Percentiles rank a stretch among this genome's conserved stretches.
phyloP scores from a whole-genome alignment of 1,284 basidiomycete species.

The Rhodotorula sp. region DNA sequence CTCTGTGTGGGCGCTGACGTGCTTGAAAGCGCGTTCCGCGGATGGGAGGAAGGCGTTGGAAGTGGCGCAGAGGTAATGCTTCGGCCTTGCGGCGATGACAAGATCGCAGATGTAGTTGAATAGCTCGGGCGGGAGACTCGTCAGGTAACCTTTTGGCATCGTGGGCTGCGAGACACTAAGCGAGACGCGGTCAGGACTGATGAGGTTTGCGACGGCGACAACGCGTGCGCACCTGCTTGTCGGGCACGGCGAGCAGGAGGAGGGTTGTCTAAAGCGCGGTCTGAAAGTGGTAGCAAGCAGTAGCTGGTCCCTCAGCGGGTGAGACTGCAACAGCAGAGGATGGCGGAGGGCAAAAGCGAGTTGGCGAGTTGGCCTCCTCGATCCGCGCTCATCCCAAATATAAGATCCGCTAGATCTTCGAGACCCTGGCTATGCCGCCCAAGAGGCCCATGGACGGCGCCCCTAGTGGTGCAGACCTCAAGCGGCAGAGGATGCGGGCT shows the following conservation, averaged over 20 bases:
- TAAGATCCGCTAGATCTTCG: too few relatives aligned
- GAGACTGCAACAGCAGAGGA: too few relatives aligned
- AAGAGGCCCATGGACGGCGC: constrained; percentile 16
- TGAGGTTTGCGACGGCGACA: too few relatives aligned
- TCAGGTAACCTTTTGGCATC: background rate
- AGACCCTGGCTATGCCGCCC: constrained; percentile 12
- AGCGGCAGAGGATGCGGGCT: constrained; percentile 42
- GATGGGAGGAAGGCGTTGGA: background rate
- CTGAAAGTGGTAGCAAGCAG: too few relatives aligned
- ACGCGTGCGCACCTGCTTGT: too few relatives aligned
- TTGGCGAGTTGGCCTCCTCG: background rate
- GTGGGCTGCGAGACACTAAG: too few relatives aligned
- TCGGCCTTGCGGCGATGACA: background rate
- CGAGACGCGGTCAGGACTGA: too few relatives aligned
- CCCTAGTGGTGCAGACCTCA: constrained; percentile 51
- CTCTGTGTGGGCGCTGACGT: background rate
- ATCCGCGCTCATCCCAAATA: background rate
- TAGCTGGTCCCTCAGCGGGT: too few relatives aligned
- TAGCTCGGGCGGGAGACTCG: background rate
- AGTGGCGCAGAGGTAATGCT: background rate
- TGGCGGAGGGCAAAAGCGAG: too few relatives aligned
- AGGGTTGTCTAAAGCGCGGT: too few relatives aligned
- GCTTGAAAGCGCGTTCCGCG: background rate
- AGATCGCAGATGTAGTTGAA: background rate
- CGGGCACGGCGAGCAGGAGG: too few relatives aligned